These are phyloP conservation scores for Penicillium digitatum DNA, from an alignment of 2,329 filamentous ascomycete species.

Conservation along the genomic window DNA sequence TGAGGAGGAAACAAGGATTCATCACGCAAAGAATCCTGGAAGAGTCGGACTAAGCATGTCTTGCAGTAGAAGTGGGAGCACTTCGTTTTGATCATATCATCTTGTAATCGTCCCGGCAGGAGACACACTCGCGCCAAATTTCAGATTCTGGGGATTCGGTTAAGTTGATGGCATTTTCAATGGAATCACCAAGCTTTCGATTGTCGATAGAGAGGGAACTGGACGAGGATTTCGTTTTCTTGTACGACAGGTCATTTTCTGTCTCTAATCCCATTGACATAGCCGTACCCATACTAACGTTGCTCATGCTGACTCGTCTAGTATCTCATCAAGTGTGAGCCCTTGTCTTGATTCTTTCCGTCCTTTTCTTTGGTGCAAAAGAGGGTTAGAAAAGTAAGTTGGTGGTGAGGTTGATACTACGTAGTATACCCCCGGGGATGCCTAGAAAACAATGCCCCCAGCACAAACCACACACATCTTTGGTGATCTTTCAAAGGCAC, in stretches of 20 bases:
- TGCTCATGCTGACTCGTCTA: not conserved
- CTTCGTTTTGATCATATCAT: not conserved
- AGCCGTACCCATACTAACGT: not conserved
- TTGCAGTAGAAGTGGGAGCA: constrained; percentile 5
- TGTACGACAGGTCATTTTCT: not conserved
- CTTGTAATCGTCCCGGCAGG: not conserved
- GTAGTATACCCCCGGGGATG: not conserved
- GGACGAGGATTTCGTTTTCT: not conserved
- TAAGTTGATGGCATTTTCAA: not conserved
- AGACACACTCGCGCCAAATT: not conserved
- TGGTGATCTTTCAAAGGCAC: not conserved
- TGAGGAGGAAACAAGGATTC: constrained; percentile 2
- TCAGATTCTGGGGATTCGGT: not conserved
- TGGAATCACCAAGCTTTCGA: not conserved
- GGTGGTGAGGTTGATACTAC: not conserved
- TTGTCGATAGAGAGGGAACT: not conserved
- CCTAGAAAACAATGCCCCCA: not conserved
- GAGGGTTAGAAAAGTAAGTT: not conserved
- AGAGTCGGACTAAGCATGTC: not conserved
- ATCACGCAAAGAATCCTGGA: not conserved
- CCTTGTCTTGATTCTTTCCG: not conserved
- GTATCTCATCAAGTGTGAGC: not conserved
- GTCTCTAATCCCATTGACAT: not conserved
- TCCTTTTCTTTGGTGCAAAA: not conserved
- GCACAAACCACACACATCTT: not conserved